Conservation (phyloP, 2,329 filamentous ascomycete species). For the Trichoderma pleuroti region DNA sequence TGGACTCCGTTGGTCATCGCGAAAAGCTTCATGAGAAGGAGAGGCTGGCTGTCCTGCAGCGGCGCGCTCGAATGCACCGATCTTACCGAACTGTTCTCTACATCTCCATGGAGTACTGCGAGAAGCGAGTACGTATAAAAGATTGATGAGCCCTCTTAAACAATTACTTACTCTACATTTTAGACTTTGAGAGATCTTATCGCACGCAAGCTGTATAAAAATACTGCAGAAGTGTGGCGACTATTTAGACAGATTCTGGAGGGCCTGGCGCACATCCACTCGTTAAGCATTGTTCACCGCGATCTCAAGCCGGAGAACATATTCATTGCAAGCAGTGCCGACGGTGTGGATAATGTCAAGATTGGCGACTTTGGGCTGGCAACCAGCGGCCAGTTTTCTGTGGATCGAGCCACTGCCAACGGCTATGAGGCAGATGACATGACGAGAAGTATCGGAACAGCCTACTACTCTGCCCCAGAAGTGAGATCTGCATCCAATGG, state of each 20-base stretch:
- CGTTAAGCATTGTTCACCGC: slow-evolving; percentile 86
- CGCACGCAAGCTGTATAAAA: slow-evolving; percentile 66
- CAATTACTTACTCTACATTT: not conserved
- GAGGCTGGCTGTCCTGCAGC: slow-evolving; percentile 28
- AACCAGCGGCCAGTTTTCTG: slow-evolving; percentile 75
- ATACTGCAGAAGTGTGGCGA: slow-evolving; percentile 79
- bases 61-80: slow-evolving; percentile 42
- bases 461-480: slow-evolving; percentile 91
- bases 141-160: slow-evolving; percentile 5
- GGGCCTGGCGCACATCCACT: slow-evolving; percentile 84
- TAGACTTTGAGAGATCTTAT: slow-evolving; percentile 85
- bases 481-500: slow-evolving; percentile 71
- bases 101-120: slow-evolving; percentile 99
- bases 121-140: slow-evolving; percentile 63
- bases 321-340: slow-evolving; percentile 69
- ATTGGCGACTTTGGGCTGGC: slow-evolving; percentile 97
- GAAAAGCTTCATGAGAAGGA: slow-evolving; percentile 32
- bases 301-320: slow-evolving; percentile 97
- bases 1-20: slow-evolving; percentile 32
- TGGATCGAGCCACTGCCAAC: slow-evolving; percentile 48
- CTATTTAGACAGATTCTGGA: slow-evolving; percentile 89
- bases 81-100: slow-evolving; percentile 74
- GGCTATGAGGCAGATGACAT: slow-evolving; percentile 56
- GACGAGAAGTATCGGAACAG: slow-evolving; percentile 70
- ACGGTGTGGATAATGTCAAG: slow-evolving; percentile 82